Conservation (phyloP, 2,329 filamentous ascomycete species). For the Domatiomyces catenatus region DNA sequence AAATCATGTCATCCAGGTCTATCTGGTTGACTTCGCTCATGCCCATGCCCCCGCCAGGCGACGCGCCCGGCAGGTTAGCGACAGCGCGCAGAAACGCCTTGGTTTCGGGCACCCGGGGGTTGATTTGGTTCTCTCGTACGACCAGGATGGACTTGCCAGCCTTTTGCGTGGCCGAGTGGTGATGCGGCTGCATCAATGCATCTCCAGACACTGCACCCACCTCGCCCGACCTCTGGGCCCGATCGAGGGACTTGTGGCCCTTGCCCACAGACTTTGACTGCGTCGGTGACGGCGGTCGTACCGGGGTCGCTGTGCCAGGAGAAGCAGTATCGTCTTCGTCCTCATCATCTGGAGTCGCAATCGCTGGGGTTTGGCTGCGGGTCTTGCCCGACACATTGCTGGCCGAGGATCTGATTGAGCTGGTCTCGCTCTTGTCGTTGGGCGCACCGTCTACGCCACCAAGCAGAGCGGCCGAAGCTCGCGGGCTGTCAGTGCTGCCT, state of each 20-base stretch:
- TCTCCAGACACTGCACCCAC: conserved; percentile 89
- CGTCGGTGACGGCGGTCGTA: conserved; percentile 70
- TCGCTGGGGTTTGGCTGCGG: conserved; percentile 4
- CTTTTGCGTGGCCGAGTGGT: conserved; percentile 45
- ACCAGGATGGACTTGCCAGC: conserved; percentile 83
- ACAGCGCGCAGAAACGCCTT: conserved; percentile 23
- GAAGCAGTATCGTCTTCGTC: conserved; percentile 33
- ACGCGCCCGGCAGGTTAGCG: conserved; percentile 23
- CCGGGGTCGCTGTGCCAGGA: conserved; percentile 35
- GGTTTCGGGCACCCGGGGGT: conserved; percentile 40
- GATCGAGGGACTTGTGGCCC: conserved; percentile 62
- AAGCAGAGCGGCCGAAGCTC: conserved; percentile 52
- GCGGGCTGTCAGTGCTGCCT: conserved; percentile 55
- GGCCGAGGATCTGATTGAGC: conserved; percentile 39
- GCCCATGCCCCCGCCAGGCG: conserved; percentile 48
- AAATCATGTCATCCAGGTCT: conserved; percentile 94
- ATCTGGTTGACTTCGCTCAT: conserved; percentile 85
- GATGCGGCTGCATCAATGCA: conserved; percentile 53
- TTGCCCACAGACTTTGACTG: conserved; percentile 58
- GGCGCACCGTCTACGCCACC: conserved; percentile 40
- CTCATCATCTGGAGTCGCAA: conserved; percentile 16
- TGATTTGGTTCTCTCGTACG: conserved; percentile 57
- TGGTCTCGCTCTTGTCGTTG: conserved; percentile 55
- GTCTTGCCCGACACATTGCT: conserved; percentile 21
- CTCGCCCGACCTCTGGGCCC: conserved; percentile 73